Conservation (phyloP, 2,329 filamentous ascomycete species). For the Diplodia intermedia region DNA sequence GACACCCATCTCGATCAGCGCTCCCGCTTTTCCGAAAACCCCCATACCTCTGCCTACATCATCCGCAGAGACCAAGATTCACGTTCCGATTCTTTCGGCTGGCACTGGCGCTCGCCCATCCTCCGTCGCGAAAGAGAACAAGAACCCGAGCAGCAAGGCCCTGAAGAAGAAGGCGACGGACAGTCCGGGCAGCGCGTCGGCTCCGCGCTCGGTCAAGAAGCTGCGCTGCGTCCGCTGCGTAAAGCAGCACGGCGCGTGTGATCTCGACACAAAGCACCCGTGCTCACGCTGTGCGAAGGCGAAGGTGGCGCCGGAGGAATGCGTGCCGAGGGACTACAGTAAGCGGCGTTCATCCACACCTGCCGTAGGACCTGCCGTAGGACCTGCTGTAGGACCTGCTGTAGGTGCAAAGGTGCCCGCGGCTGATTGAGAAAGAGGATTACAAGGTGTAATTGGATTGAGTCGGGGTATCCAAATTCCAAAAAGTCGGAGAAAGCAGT, state of each 20-base stretch:
- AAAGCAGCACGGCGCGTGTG: slow-evolving; percentile 18
- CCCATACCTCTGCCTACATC: background rate
- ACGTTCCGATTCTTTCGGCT: background rate
- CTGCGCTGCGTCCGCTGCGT: slow-evolving; percentile 13
- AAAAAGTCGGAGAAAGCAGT: too few relatives aligned
- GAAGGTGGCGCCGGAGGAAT: background rate
- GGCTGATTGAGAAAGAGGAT: background rate
- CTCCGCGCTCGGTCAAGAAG: slow-evolving; percentile 1
- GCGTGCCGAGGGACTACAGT: slow-evolving; percentile 8
- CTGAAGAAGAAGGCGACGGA: slow-evolving; percentile 6
- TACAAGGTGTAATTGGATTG: background rate
- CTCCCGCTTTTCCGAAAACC: background rate
- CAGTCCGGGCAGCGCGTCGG: background rate
- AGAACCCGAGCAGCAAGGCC: background rate
- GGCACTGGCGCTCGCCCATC: background rate
- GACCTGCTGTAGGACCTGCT: too few relatives aligned
- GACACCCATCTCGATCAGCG: background rate
- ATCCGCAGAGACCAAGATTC: background rate
- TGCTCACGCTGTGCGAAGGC: slow-evolving; percentile 8
- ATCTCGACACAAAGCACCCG: slow-evolving; percentile 3
- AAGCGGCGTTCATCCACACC: background rate
- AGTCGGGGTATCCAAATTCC: background rate
- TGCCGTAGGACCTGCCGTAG: background rate
- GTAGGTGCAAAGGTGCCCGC: background rate
- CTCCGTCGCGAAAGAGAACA: background rate